Base-by-base conservation (phyloP, 371 early-diverging fungal genomes). In the Actinomucor elegans region DNA sequence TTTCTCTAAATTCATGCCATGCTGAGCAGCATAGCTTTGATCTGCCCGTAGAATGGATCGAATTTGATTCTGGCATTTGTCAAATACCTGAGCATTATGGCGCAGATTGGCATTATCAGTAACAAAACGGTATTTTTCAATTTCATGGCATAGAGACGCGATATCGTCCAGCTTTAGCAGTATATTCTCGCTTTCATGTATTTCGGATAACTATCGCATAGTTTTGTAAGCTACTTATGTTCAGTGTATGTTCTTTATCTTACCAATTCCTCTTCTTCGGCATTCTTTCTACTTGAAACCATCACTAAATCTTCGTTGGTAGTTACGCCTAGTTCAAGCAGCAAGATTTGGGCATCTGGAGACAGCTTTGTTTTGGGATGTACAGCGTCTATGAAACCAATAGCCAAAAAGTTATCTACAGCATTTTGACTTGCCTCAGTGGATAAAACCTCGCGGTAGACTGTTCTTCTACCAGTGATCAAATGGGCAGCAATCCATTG, bases 401-500 rank as follows among this genome's bases (percentile, higher is more conserved):
- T 61, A 3, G 69, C 66, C 38, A 78, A 52, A 44, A 78, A 75
- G 40, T 73, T 73, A 43, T 75, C 69, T 5, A 78, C 71, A 0
- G 79, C 79, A 53, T 75, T 75, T 21, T 68, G 71, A 20, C 73
- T 75, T 6, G 71, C 69, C 46, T 75, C 79, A 2, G 71, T 78
- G 0, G 79, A 78, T 3, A 78, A 49, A 1, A 78, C 79, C 49
- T 78, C 79, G 11, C 79, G 73, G 44, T 75, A 78, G 4, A 73
- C 59, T 0, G 75, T 78, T 8, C 79, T 59, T 48, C 79, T 52
- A 20, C 79, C 79, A 17, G 69, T 73, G 38, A 78, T 73, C 33
- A 78, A 41, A 45, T 78, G 79, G 2, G 79, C 73, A 6, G 79
- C 79, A 45, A 78, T 78, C 79, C 79, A 78, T 42, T 78, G 79